Conservation (phyloP, 768 basidiomycete species). For the Leccinum arenicola region DNA sequence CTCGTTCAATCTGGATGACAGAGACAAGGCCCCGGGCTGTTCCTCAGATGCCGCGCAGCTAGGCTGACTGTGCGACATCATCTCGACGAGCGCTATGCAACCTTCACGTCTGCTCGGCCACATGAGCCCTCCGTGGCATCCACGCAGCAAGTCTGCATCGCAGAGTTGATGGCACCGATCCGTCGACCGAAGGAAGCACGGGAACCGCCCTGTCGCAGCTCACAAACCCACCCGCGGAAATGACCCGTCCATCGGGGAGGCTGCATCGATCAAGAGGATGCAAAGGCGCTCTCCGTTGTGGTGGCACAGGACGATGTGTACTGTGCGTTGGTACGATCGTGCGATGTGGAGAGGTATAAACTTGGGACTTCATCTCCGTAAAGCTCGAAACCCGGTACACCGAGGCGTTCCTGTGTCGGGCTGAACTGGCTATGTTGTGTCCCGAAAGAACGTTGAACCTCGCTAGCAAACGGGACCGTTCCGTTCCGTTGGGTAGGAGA, state of each 20-base stretch:
- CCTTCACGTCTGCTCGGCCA: slow-evolving; percentile 1
- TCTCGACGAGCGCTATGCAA: slow-evolving; percentile 2
- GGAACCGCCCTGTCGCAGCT: slow-evolving; percentile 2
- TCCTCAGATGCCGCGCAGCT: not conserved
- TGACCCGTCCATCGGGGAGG: slow-evolving; percentile 9
- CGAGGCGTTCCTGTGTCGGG: slow-evolving; percentile 29
- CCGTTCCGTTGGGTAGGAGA: slow-evolving; percentile 10
- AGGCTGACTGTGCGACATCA: not conserved
- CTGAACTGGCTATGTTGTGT: slow-evolving; percentile 26
- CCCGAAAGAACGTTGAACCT: slow-evolving; percentile 12
- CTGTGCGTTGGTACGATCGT: slow-evolving; percentile 24
- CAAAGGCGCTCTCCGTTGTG: slow-evolving; percentile 12
- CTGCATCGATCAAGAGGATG: slow-evolving; percentile 15
- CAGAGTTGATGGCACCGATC: slow-evolving; percentile 7
- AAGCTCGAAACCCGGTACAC: slow-evolving; percentile 23
- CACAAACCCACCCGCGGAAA: slow-evolving; percentile 24
- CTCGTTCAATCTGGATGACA: slow-evolving; percentile 6
- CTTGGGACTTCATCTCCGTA: slow-evolving; percentile 27
- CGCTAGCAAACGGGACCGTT: slow-evolving; percentile 9
- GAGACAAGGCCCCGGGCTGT: not conserved
- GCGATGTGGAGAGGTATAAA: slow-evolving; percentile 23
- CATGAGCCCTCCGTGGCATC: slow-evolving; percentile 5
- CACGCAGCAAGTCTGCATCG: slow-evolving; percentile 3
- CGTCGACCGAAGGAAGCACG: slow-evolving; percentile 8
- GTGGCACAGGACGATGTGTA: slow-evolving; percentile 7